Percentiles rank a stretch among this genome's conserved stretches.
Conservation (phyloP, 495 filamentous ascomycete species). For the Tuber indicum region DNA sequence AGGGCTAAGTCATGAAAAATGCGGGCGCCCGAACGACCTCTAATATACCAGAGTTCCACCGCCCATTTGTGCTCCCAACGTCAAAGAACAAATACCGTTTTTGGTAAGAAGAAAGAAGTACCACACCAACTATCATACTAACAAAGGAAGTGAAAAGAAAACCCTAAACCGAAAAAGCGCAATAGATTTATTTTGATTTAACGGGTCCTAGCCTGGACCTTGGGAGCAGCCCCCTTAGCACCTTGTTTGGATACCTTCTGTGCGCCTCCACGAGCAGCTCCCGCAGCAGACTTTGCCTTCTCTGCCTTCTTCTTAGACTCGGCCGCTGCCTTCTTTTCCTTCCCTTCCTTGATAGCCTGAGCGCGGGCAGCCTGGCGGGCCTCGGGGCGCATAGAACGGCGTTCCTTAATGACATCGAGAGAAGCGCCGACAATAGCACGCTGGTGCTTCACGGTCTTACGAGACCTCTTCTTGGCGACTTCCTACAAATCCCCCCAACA, state of each 20-base stretch:
- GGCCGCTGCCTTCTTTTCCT: constrained; percentile 88
- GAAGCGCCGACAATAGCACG: constrained; percentile 98
- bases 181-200: constrained; percentile 50
- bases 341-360: constrained; percentile 86
- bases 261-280: constrained; percentile 65
- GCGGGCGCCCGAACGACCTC: background rate
- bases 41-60: background rate
- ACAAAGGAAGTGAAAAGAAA: constrained; percentile 26
- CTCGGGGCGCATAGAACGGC: constrained; percentile 84
- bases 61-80: background rate
- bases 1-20: background rate
- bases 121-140: background rate
- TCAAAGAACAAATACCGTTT: background rate
- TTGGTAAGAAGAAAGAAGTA: background rate
- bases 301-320: constrained; percentile 94
- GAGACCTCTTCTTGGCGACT: constrained; percentile 98
- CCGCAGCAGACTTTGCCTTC: constrained; percentile 89
- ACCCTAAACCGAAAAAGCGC: constrained; percentile 29
- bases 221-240: constrained; percentile 79
- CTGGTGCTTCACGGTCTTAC: constrained; percentile 96
- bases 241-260: constrained; percentile 93
- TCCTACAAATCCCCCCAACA: constrained; percentile 55
- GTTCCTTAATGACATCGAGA: constrained; percentile 99
- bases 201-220: constrained; percentile 81
- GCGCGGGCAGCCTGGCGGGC: constrained; percentile 85